A percentile compares a stretch with the other conserved stretches of the same genome.
These are phyloP conservation scores for Flueggea neowawraea DNA, from an alignment of 441 rosid species.

Conservation along the genomic window DNA sequence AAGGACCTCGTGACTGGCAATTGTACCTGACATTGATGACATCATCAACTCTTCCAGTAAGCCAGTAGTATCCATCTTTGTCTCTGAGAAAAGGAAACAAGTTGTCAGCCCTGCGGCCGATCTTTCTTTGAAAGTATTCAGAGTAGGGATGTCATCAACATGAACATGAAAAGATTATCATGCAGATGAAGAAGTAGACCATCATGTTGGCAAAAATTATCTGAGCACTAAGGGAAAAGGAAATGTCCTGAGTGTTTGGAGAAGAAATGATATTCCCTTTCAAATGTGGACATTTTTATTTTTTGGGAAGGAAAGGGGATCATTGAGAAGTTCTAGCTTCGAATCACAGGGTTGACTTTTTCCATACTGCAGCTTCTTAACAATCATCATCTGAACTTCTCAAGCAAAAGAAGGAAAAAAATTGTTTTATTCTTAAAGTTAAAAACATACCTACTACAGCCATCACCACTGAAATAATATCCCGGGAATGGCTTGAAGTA, in stretches of 20 bases:
- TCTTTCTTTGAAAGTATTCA: background rate
- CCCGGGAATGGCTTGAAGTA: constrained; percentile 97
- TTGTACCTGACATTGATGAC: constrained; percentile 94
- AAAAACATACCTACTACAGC: constrained; percentile 75
- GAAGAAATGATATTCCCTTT: too few species aligned
- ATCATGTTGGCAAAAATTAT: too few species aligned
- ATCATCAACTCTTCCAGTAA: constrained; percentile 99
- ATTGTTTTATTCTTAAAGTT: background rate
- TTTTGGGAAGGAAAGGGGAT: too few species aligned
- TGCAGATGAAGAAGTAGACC: too few species aligned
- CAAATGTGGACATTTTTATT: too few species aligned
- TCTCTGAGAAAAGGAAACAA: constrained; percentile 59
- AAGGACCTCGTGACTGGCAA: background rate
- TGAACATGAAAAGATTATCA: background rate
- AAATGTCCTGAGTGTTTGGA: too few species aligned
- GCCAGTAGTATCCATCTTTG: constrained; percentile 98
- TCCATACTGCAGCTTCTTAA: too few species aligned
- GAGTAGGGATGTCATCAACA: background rate
- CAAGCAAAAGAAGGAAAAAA: constrained; percentile 2
- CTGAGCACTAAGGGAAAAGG: too few species aligned
- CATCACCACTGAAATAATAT: constrained; percentile 94
- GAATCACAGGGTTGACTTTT: too few species aligned
- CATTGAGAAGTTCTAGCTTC: too few species aligned
- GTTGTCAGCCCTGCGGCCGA: constrained; percentile 1
- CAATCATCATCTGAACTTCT: too few species aligned